phyloP scores from a whole-genome alignment of 805 yeast genomes.

The Hanseniaspora guilliermondii region DNA sequence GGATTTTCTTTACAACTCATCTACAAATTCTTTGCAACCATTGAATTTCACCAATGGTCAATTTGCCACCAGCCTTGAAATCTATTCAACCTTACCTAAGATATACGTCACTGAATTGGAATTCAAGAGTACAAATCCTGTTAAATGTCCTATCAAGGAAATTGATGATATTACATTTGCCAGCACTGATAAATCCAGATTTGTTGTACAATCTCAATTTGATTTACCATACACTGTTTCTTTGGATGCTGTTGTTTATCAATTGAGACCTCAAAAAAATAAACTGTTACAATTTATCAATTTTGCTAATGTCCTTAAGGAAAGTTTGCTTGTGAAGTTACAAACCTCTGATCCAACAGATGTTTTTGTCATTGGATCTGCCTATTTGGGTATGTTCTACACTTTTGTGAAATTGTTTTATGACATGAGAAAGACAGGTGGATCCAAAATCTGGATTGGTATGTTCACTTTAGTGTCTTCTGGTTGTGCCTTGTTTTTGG shows the following conservation, averaged over 20 bases:
- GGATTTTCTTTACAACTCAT: slow-evolving; percentile 16
- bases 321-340: slow-evolving; percentile 35
- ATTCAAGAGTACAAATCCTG: slow-evolving; percentile 20
- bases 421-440: slow-evolving; percentile 62
- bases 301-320: slow-evolving; percentile 32
- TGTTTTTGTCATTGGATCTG: slow-evolving; percentile 61
- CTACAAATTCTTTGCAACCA: not conserved
- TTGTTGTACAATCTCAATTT: slow-evolving; percentile 9
- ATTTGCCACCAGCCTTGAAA: not conserved
- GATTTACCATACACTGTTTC: slow-evolving; percentile 14
- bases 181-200: slow-evolving; percentile 6
- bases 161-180: slow-evolving; percentile 6
- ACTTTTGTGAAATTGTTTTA: slow-evolving; percentile 62
- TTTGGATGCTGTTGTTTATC: slow-evolving; percentile 45
- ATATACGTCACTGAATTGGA: slow-evolving; percentile 24
- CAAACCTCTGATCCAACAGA: slow-evolving; percentile 77
- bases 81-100: slow-evolving; percentile 19
- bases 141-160: slow-evolving; percentile 17
- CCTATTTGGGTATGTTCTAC: slow-evolving; percentile 79
- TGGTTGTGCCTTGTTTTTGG: slow-evolving; percentile 70
- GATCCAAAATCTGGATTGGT: slow-evolving; percentile 74
- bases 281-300: slow-evolving; percentile 46
- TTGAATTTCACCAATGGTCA: not conserved
- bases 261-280: slow-evolving; percentile 41
- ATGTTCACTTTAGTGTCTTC: slow-evolving; percentile 68